phyloP scores from a whole-genome alignment of 352 stramenopile genomes.

The Globisporangium solare region DNA sequence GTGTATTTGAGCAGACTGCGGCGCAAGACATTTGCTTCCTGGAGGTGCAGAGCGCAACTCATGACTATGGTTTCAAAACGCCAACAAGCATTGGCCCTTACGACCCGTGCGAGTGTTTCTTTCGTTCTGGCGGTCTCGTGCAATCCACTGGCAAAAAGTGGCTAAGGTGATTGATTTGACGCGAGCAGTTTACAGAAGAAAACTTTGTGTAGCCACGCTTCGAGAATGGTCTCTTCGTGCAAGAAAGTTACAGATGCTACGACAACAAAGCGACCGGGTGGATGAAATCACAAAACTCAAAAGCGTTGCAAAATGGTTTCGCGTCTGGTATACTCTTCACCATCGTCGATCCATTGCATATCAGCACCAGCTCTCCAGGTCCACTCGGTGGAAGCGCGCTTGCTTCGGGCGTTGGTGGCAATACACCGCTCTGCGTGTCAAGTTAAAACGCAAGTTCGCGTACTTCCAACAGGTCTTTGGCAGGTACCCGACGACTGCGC shows the following conservation, averaged over 20 bases:
- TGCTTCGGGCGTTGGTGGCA: constrained; percentile 17
- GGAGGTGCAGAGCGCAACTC: background rate
- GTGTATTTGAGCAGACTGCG: background rate
- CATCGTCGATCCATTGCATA: constrained; percentile 1
- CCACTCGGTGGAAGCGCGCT: background rate
- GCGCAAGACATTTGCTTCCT: background rate
- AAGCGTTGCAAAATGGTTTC: background rate
- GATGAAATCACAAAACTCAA: background rate
- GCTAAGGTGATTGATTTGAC: constrained; percentile 17
- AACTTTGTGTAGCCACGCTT: constrained; percentile 17
- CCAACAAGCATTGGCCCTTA: constrained; percentile 3
- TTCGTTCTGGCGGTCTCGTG: constrained; percentile 17
- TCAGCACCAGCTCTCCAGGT: background rate
- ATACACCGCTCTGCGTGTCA: constrained; percentile 8
- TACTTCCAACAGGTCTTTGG: constrained; percentile 39
- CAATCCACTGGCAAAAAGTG: constrained; percentile 24
- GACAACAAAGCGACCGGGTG: background rate
- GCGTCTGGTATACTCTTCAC: background rate
- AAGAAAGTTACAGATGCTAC: background rate
- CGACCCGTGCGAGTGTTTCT: constrained; percentile 10
- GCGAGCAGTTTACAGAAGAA: constrained; percentile 17
- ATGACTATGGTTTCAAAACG: constrained; percentile 9
- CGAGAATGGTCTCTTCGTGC: constrained; percentile 14
- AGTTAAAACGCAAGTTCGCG: constrained; percentile 23
- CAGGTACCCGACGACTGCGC: constrained; percentile 23